Conservation (phyloP, 129 eudicot species). For the Helichrysum umbraculigerum region DNA sequence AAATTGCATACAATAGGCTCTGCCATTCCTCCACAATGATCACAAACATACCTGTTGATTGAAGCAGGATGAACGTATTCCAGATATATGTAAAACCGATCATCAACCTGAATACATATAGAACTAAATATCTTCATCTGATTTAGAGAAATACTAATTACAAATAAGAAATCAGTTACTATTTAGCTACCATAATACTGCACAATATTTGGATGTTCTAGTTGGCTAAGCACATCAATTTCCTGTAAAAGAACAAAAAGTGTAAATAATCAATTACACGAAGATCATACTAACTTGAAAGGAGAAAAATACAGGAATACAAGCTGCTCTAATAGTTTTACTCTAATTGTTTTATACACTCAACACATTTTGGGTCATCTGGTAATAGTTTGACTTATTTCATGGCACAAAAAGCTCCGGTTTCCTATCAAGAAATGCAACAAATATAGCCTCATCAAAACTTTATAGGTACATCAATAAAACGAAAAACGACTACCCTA, state of each 20-base stretch:
- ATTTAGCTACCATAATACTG: conserved; percentile 68
- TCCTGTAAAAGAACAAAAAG: conserved; percentile 43
- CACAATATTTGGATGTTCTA: conserved; percentile 54
- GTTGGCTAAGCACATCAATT: conserved; percentile 64
- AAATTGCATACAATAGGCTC: conserved; percentile 78
- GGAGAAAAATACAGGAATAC: background rate
- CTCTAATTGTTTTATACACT: conserved; percentile 67
- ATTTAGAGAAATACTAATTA: conserved; percentile 13
- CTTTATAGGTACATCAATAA: no score
- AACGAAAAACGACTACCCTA: no score
- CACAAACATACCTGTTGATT: conserved; percentile 61
- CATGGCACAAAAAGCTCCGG: conserved; percentile 93
- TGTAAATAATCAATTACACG: background rate
- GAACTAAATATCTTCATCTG: background rate
- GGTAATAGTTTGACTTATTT: conserved; percentile 74
- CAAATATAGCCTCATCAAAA: background rate
- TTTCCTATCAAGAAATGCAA: conserved; percentile 39
- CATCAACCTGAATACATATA: conserved; percentile 54
- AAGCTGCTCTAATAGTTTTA: conserved; percentile 70
- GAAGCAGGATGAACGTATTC: conserved; percentile 95
- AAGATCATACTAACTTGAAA: background rate
- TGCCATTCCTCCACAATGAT: conserved; percentile 75
- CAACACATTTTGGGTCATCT: conserved; percentile 67
- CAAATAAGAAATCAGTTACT: conserved; percentile 43
- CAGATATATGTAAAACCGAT: conserved; percentile 65